Conservation (phyloP, 1,139 yeast genomes). For the Kurtzmaniella quercitrusa region DNA sequence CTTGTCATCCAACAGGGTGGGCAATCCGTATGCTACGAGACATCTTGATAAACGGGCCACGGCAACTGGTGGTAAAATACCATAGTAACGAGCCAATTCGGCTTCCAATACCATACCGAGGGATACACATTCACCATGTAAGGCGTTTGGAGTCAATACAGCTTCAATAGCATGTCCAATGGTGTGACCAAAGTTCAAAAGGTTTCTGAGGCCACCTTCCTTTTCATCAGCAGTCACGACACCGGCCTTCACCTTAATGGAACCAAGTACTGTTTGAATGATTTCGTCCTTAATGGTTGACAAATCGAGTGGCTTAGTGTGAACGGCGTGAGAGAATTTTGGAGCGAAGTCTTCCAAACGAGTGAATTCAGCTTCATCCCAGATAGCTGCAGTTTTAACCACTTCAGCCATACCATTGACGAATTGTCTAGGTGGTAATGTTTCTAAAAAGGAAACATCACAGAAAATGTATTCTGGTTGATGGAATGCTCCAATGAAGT, state of each 20-base stretch:
- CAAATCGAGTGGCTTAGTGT: slow-evolving; percentile 47
- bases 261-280: slow-evolving; percentile 75
- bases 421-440: slow-evolving; percentile 89
- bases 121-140: slow-evolving; percentile 97
- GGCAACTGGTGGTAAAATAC: slow-evolving; percentile 85
- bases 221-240: slow-evolving; percentile 95
- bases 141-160: slow-evolving; percentile 87
- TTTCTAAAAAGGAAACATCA: slow-evolving; percentile 81
- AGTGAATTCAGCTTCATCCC: slow-evolving; percentile 87
- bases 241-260: slow-evolving; percentile 86
- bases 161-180: slow-evolving; percentile 99
- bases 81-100: slow-evolving; percentile 85
- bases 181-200: slow-evolving; percentile 93
- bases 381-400: slow-evolving; percentile 95
- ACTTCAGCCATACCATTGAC: slow-evolving; percentile 99
- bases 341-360: slow-evolving; percentile 77
- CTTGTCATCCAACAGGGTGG: slow-evolving; percentile 73
- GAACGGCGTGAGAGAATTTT: slow-evolving; percentile 59
- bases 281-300: slow-evolving; percentile 67
- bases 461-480: slow-evolving; percentile 89
- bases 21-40: slow-evolving; percentile 79
- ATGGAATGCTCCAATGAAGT: slow-evolving; percentile 96
- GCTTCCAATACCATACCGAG: slow-evolving; percentile 95
- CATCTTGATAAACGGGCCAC: slow-evolving; percentile 88
- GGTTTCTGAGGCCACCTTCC: slow-evolving; percentile 89